A percentile compares a stretch with the other conserved stretches of the same genome.
Conservation (phyloP, 257 asterid genomes). For the Hygrophila difformis region DNA sequence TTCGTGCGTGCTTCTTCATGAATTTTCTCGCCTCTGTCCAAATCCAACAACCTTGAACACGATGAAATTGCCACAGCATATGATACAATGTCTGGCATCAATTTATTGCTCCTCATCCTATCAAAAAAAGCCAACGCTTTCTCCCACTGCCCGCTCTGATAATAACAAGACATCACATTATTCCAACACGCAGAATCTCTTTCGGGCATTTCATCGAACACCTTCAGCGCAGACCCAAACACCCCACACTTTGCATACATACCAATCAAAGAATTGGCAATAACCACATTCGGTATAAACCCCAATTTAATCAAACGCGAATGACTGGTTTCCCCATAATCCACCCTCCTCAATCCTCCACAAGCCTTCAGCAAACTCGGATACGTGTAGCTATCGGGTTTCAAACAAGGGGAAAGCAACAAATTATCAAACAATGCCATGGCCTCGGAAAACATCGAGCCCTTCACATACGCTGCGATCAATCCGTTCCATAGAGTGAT, state of each 20-base stretch:
- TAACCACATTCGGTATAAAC: constrained; percentile 47
- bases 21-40: constrained; percentile 47
- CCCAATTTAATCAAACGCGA: constrained; percentile 45
- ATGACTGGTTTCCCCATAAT: constrained; percentile 47
- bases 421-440: constrained; percentile 33
- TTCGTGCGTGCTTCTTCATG: constrained; percentile 41
- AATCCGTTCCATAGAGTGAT: constrained; percentile 71
- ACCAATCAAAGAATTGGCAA: constrained; percentile 49
- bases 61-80: constrained; percentile 65
- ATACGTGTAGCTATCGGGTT: constrained; percentile 59
- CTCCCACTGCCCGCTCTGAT: constrained; percentile 57
- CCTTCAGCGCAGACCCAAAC: constrained; percentile 35
- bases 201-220: constrained; percentile 74
- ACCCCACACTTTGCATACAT: constrained; percentile 48
- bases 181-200: constrained; percentile 75
- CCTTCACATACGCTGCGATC: constrained; percentile 51
- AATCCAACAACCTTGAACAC: constrained; percentile 49
- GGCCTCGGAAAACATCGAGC: constrained; percentile 45
- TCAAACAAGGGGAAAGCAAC: constrained; percentile 32
- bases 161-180: constrained; percentile 56
- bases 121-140: constrained; percentile 60
- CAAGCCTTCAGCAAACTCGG: constrained; percentile 81
- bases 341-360: constrained; percentile 39
- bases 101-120: constrained; percentile 45
- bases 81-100: constrained; percentile 54